These are phyloP conservation scores for Cladosporium sp. DNA, from an alignment of 2,329 filamentous ascomycete species.

Conservation along the genomic window DNA sequence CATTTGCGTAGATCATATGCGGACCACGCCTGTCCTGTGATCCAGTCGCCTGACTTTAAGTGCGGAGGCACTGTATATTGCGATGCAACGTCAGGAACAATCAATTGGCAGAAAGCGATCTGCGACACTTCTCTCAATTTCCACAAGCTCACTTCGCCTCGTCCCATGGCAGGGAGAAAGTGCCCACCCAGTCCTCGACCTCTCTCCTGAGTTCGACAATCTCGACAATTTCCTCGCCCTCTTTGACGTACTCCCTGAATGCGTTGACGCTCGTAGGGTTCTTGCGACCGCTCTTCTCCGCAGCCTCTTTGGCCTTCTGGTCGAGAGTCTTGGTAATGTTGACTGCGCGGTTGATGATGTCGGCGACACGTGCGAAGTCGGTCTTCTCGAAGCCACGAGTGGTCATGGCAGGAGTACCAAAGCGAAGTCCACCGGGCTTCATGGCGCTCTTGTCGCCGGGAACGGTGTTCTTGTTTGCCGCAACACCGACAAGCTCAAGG, in stretches of 20 bases:
- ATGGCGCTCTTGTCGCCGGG: conserved; percentile 93
- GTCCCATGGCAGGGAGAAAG: conserved; percentile 71
- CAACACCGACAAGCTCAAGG: conserved; percentile 95
- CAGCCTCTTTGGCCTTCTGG: conserved; percentile 68
- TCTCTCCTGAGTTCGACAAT: conserved; percentile 72
- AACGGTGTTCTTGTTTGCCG: conserved; percentile 99
- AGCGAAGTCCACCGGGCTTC: conserved; percentile 86
- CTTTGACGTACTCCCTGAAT: conserved; percentile 68
- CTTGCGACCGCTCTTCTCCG: conserved; percentile 67
- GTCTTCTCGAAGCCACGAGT: conserved; percentile 86
- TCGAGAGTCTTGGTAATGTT: conserved; percentile 75
- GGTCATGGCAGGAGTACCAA: conserved; percentile 97
- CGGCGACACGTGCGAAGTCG: conserved; percentile 84
- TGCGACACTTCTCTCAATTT: background rate
- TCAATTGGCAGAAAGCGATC: background rate
- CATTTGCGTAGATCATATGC: background rate
- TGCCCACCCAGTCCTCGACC: conserved; percentile 76
- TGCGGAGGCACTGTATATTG: background rate
- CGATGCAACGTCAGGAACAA: background rate
- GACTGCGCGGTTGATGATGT: conserved; percentile 81
- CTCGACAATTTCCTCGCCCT: conserved; percentile 67
- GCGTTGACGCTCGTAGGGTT: conserved; percentile 63
- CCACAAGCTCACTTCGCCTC: conserved; percentile 24
- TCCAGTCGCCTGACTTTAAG: background rate
- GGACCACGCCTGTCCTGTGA: background rate